These are phyloP conservation scores for Phytophthora pseudosyringae DNA, from an alignment of 352 stramenopile species.

Conservation along the genomic window DNA sequence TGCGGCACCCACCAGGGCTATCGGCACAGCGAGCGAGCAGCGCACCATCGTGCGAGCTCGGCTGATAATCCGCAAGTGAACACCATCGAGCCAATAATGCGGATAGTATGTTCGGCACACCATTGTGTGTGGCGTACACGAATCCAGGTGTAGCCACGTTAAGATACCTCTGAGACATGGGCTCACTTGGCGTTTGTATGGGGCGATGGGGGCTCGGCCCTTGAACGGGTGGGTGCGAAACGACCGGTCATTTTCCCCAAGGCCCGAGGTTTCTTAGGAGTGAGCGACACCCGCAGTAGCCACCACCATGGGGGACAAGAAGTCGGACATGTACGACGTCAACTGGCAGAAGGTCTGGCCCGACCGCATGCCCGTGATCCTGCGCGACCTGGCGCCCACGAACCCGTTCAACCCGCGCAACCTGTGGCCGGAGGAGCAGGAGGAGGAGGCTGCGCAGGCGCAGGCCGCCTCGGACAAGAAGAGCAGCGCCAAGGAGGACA, in stretches of 20 bases:
- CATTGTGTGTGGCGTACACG: not conserved
- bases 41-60: slow-evolving; percentile 17
- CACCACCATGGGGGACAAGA: slow-evolving; percentile 59
- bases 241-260: slow-evolving; percentile 11
- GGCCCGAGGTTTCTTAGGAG: not conserved
- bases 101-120: not conserved
- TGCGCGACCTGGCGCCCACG: slow-evolving; percentile 81
- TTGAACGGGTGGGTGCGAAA: slow-evolving; percentile 31
- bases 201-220: slow-evolving; percentile 8
- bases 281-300: not conserved
- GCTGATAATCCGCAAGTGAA: slow-evolving; percentile 19
- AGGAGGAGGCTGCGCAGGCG: slow-evolving; percentile 37
- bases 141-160: slow-evolving; percentile 10
- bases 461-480: slow-evolving; percentile 34
- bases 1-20: not conserved
- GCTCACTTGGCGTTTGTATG: slow-evolving; percentile 24
- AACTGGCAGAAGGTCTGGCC: slow-evolving; percentile 92
- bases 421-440: slow-evolving; percentile 84
- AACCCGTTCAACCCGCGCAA: slow-evolving; percentile 90
- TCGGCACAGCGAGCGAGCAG: not conserved
- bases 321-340: slow-evolving; percentile 85
- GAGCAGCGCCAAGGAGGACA: slow-evolving; percentile 41
- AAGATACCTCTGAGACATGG: slow-evolving; percentile 36
- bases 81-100: slow-evolving; percentile 1
- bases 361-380: slow-evolving; percentile 88